phyloP scores from a whole-genome alignment of 1,284 basidiomycete genomes.

The Moesziomyces aphidis region DNA sequence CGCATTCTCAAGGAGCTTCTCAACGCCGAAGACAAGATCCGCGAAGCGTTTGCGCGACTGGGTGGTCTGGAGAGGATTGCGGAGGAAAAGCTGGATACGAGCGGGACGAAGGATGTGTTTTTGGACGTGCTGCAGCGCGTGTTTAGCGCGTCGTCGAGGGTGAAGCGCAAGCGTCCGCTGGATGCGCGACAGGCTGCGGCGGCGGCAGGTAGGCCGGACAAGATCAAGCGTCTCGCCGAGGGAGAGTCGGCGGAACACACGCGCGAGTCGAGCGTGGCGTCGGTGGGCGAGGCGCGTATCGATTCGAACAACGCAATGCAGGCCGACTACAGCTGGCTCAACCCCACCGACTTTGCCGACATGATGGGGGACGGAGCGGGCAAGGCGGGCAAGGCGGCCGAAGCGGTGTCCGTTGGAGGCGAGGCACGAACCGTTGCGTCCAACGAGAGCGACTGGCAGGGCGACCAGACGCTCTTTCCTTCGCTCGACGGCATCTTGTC shows the following conservation, averaged over 20 bases:
- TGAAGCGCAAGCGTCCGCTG: conserved; percentile 29
- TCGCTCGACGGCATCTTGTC: conserved; percentile 42
- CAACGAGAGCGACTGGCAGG: conserved; percentile 40
- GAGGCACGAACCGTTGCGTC: conserved; percentile 20
- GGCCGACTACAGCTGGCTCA: conserved; percentile 26
- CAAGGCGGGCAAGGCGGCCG: conserved; percentile 3
- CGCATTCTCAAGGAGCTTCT: conserved; percentile 43
- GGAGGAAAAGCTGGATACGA: conserved; percentile 27
- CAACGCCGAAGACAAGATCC: conserved; percentile 37
- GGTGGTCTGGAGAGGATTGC: conserved; percentile 39
- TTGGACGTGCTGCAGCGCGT: conserved; percentile 36
- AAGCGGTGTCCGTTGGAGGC: conserved; percentile 14
- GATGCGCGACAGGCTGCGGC: conserved; percentile 1
- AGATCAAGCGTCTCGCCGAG: conserved; percentile 12
- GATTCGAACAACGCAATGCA: conserved; percentile 7
- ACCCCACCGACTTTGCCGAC: conserved; percentile 9
- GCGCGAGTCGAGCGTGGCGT: conserved; percentile 28
- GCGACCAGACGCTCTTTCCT: conserved; percentile 35
- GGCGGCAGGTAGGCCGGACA: conserved; percentile 1
- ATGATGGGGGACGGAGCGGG: conserved; percentile 4
- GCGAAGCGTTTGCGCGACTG: conserved; percentile 26
- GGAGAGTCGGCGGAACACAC: conserved; percentile 19
- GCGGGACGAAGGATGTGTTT: conserved; percentile 40
- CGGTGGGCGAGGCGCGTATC: conserved; percentile 2
- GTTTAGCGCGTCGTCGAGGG: conserved; percentile 14